Base-by-base conservation (phyloP, 352 stramenopile species). In the Phytopythium cucurbitacearum region DNA sequence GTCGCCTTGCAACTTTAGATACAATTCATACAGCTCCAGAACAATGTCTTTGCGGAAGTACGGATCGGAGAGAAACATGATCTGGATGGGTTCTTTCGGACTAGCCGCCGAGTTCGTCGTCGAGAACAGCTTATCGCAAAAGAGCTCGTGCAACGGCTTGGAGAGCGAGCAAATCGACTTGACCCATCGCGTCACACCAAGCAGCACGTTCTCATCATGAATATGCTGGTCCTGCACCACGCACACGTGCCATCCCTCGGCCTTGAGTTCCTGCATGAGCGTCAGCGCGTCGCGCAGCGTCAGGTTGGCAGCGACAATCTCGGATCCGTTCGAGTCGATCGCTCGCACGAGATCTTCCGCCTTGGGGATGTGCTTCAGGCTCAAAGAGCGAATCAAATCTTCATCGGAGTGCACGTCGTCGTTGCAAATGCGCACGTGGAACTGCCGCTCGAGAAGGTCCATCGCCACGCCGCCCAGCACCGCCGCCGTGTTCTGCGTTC, bases 321-420 rank as follows among this genome's bases (percentile, higher is more conserved):
- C 82, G 9, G 73, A 84, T 4, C 84, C 84, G 38, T 86, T 86
- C 40, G 75, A 79, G 56, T 94, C 84, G 48, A 94, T 89, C 0
- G 67, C 67, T 0, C 80, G 78, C 16, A 89, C 81, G 21, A 94
- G 71, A 33, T 81, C 65, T 10, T 80, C 65, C 0, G 84, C 76
- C 6, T 68, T 69, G 0, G 65, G 53, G 39, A 94, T 90, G 43
- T 74, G 49, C 53, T 95, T 91, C 45, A 86, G 61, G 5, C 65
- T 76, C n/a, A 99, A 60, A 4, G 94, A 97, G 4, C 72, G 73
- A 61, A 98, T 96, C 10, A 99, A 85, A 57, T 99, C 94, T 47
- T 99, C 93, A 59, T 98, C 98, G 3, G 96, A 98, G 64, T 99
- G 97, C 3, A 99, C 92, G 57, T 99, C 97, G 63, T 99, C 96